Base-by-base conservation (phyloP, 768 basidiomycete species). In the Calocybe cyanea region DNA sequence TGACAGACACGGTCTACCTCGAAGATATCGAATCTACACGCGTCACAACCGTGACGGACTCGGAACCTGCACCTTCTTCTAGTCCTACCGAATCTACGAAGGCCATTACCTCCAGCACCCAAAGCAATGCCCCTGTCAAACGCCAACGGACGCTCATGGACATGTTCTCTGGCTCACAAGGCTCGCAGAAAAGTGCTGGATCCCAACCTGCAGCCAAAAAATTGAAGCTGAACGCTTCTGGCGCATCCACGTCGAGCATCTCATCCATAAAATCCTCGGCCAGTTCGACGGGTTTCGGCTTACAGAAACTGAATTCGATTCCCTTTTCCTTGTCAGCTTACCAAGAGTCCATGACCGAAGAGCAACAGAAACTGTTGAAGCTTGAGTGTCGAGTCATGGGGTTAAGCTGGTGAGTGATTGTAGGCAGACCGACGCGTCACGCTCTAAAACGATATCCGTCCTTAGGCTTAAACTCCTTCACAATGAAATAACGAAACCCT, bases 371-470 rank as follows among this genome's bases (percentile, higher is more conserved):
- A 14, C 64, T 89, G 13, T 72, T 92, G 30, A 61, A 65, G 32
- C 75, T 92, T 17, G 88, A 91, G 61, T 80, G 78, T 54, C 78
- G 83, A 34, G 75, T 74, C n/a, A 77, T 91, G 75, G 81, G 82
- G 17, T 80, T 78, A 60, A 83, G 81, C 54, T 87, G 86, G 85
- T 82, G 54, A 49, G 75, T 57, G 34, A 34, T 41, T 24, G 21
- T 36, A 21, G 14, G 20, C 20, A 41, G 25, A 6, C 19, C 32
- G 8, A 18, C n/a, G 24, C 20, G 33, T 30, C 11, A 20, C 18
- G 23, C 10, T 38, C 25, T 49, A 18, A 38, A 18, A 35, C 17
- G 34, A 35, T 14, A 35, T 40, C 36, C 32, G 25, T 49, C 40
- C 46, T 37, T 51, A 90, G 87, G 89, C 68, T 91, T 34, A 85